Evolutionary conservation across 257 asterid genomes (phyloP).

Genomic region (Nicotiana sylvestris): DNA sequence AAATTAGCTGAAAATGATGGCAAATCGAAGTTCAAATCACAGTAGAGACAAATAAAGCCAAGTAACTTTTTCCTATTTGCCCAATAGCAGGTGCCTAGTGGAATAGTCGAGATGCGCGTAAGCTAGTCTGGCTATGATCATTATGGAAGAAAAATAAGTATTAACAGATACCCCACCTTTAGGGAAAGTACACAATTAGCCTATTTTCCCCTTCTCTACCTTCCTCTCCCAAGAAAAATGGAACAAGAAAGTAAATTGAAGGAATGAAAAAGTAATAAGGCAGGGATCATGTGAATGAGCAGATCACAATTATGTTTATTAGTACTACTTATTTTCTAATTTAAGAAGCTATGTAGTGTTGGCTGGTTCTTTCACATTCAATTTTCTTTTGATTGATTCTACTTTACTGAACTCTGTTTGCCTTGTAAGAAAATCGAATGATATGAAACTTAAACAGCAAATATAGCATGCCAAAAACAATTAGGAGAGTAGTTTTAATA

Average conservation of each 20-base stretch:
- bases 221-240: too few species aligned
- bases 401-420: neutral
- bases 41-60: neutral
- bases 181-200: too few species aligned
- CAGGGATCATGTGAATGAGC: neutral
- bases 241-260: neutral
- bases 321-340: neutral
- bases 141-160: too few species aligned
- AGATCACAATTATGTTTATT: neutral
- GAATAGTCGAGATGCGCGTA: neutral
- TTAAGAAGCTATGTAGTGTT: neutral
- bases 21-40: neutral
- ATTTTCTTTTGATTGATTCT: constrained; percentile 6
- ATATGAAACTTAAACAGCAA: neutral
- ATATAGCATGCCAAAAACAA: neutral
- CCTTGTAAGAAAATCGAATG: neutral
- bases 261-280: neutral
- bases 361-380: constrained; percentile 4
- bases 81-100: neutral
- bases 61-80: neutral
- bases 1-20: neutral
- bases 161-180: neutral
- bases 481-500: too few species aligned
- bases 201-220: neutral
- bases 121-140: neutral